A percentile compares a stretch with the other conserved stretches of the same genome.
These are phyloP conservation scores for Linnemannia schmuckeri DNA, from an alignment of 192 early-diverging fungal genomes.

Conservation along the genomic window DNA sequence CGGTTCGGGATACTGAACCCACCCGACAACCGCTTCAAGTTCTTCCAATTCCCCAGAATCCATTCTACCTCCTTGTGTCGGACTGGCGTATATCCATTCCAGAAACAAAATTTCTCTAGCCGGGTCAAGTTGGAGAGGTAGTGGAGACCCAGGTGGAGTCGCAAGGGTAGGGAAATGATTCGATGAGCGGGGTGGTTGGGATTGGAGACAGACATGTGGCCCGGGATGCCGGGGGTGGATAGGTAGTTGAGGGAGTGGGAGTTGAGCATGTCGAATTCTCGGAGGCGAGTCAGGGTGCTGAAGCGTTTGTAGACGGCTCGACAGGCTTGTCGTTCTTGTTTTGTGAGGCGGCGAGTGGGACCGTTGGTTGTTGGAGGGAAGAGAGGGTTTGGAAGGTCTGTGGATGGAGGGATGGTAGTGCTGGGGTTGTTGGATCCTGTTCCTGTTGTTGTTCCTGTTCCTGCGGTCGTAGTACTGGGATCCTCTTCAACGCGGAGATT, in stretches of 20 bases:
- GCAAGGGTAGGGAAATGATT: background rate
- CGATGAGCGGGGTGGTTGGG: background rate
- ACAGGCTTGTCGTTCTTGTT: background rate
- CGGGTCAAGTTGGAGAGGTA: background rate
- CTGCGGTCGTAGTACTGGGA: background rate
- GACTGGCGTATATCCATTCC: background rate
- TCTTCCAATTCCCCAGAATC: slow-evolving; percentile 18
- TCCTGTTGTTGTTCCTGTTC: background rate
- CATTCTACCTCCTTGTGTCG: slow-evolving; percentile 10
- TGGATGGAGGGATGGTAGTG: background rate
- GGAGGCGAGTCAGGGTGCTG: background rate
- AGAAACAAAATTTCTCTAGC: slow-evolving; percentile 11
- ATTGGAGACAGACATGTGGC: background rate
- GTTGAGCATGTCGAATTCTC: background rate
- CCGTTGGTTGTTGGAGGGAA: background rate
- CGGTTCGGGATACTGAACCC: background rate
- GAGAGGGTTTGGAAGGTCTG: background rate
- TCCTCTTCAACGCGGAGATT: background rate
- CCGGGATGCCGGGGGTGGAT: background rate
- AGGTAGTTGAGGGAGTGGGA: background rate
- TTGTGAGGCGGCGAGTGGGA: background rate
- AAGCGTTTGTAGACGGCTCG: slow-evolving; percentile 8
- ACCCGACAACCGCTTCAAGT: background rate
- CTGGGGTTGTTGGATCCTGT: background rate
- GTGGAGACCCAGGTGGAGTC: slow-evolving; percentile 9